Evolutionary conservation across 2,329 filamentous ascomycete species (phyloP).

Genomic region (Diaporthe vexans): DNA sequence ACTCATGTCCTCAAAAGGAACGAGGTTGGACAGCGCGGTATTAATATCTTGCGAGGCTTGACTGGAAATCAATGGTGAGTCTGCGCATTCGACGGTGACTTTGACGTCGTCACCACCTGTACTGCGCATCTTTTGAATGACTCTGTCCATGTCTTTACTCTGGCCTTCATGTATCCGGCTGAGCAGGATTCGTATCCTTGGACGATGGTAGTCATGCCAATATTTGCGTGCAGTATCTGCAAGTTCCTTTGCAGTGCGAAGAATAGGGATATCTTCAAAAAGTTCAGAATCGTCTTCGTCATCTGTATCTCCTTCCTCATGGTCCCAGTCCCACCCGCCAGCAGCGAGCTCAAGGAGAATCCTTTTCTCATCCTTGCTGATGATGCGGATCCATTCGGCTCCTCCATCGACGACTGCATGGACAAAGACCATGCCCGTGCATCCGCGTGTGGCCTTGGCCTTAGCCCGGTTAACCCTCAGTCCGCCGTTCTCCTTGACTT

Average conservation of each 20-base stretch:
- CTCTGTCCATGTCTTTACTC: conserved; percentile 46
- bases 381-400: conserved; percentile 52
- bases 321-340: conserved; percentile 48
- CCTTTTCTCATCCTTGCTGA: conserved; percentile 49
- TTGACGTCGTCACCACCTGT: conserved; percentile 44
- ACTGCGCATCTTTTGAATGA: conserved; percentile 44
- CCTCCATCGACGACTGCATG: conserved; percentile 53
- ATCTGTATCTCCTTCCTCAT: conserved; percentile 36
- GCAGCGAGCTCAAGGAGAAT: conserved; percentile 51
- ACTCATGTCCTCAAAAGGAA: conserved; percentile 43
- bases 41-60: conserved; percentile 43
- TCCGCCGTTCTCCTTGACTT: conserved; percentile 17
- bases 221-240: conserved; percentile 49
- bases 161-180: conserved; percentile 47
- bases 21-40: conserved; percentile 44
- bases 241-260: conserved; percentile 47
- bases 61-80: conserved; percentile 44
- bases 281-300: conserved; percentile 39
- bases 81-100: conserved; percentile 47
- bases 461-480: conserved; percentile 5
- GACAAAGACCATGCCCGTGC: conserved; percentile 24
- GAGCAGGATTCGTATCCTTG: conserved; percentile 47
- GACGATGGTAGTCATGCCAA: conserved; percentile 46
- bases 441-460: too few relatives aligned
- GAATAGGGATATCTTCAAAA: conserved; percentile 46